phyloP scores from a whole-genome alignment of 148 eudicot species.

The Suaeda aralocaspica region DNA sequence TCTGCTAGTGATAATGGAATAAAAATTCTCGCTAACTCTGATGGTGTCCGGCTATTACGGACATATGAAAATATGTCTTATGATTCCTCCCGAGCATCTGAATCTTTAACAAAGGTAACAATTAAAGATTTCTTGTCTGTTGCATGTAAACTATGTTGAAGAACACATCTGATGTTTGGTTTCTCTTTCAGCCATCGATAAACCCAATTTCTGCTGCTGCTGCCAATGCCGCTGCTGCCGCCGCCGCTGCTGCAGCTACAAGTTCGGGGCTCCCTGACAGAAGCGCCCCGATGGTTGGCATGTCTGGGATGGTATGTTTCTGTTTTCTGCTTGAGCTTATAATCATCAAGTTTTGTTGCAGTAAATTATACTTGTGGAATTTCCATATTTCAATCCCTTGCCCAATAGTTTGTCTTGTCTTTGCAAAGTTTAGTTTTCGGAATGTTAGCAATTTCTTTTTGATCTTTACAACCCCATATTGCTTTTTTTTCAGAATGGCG shows the following conservation, averaged over 20 bases:
- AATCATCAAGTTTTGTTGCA: not conserved
- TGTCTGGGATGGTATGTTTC: slow-evolving; percentile 53
- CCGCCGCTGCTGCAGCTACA: slow-evolving; percentile 40
- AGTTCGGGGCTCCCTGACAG: slow-evolving; percentile 59
- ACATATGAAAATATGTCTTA: slow-evolving; percentile 47
- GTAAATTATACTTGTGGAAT: no score
- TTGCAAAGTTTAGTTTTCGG: not conserved
- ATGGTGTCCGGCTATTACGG: slow-evolving; percentile 60
- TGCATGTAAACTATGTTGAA: not conserved
- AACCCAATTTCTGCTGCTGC: slow-evolving; percentile 54
- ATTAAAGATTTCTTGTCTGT: slow-evolving; percentile 1
- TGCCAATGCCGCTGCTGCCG: slow-evolving; percentile 38
- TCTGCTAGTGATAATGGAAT: slow-evolving; percentile 74
- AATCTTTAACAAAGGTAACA: slow-evolving; percentile 53
- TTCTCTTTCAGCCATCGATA: slow-evolving; percentile 52
- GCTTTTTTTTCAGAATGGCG: slow-evolving; percentile 54
- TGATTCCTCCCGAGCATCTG: slow-evolving; percentile 62
- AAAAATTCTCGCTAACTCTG: slow-evolving; percentile 73
- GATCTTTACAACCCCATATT: slow-evolving; percentile 9
- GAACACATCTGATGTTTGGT: slow-evolving; percentile 12
- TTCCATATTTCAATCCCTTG: not conserved
- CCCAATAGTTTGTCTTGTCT: not conserved
- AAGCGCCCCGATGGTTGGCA: slow-evolving; percentile 45
- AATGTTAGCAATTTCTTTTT: not conserved
- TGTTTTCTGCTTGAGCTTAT: not conserved